Evolutionary conservation across 73 alveolate species (phyloP), one percentile per base, ranked within the genome.

Genomic region (Paramecium pentaurelia): DNA sequence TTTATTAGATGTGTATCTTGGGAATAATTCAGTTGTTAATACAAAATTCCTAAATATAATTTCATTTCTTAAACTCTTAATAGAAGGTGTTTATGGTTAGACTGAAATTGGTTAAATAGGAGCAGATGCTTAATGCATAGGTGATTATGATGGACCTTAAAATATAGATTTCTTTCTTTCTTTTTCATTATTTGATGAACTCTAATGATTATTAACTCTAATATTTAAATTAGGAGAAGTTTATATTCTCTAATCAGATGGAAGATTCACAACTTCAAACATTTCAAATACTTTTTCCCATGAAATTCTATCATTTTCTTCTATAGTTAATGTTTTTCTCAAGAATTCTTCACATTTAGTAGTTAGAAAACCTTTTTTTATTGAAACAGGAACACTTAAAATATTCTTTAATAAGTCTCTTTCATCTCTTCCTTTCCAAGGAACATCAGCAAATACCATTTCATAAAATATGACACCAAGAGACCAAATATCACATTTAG

Each of bases 401-500:
- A 89, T 89, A 42, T 89, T 89, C 22, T 89, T 89, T 1, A 89
- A 44, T 5, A 89, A 47, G 16, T 89, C 94, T 20, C 94, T 64
- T 89, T 89, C 94, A 71, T 89, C 94, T 32, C 94, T 77, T 38
- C 92, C 94, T 47, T 89, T 89, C 94, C 94, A 89, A 14, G 94
- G 94, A 8, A 89, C 94, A 89, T 89, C 94, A 34, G 68, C 8
- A 45, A 71, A 89, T 11, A 89, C 68, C 92, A 96, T 60, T 93
- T 96, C 99, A 94, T 96, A 96, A 30, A 96, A 87, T 38, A 96
- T 95, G 9, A 94, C 92, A 45, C 99, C 99, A 47, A 96, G 73
- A 14, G 99, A 96, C 98, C 98, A 96, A 7, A 96, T 96, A 88
- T 96, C 98, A 58, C 98, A 86, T 86, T 96, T 96, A n/a, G 92